These are phyloP conservation scores for Penicillium italicum DNA, from an alignment of 2,329 filamentous ascomycete genomes.

Conservation along the genomic window DNA sequence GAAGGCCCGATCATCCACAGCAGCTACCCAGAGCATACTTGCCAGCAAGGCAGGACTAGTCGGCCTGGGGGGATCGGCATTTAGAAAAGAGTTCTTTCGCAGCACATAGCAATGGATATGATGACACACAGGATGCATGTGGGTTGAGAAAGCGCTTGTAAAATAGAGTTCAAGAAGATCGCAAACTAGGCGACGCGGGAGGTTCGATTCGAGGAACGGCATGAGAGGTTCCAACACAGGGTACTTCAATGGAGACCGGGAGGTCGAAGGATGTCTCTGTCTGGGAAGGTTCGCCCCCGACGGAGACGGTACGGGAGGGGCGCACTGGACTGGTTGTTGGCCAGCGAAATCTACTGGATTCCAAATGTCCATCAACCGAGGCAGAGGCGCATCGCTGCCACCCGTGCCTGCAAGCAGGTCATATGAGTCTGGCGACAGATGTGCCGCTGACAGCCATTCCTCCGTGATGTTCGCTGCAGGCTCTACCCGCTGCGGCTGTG, in stretches of 20 bases:
- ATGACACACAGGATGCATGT: slow-evolving; percentile 85
- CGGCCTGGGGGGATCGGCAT: slow-evolving; percentile 70
- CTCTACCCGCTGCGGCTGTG: slow-evolving; percentile 18
- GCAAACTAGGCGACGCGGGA: slow-evolving; percentile 76
- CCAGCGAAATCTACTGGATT: slow-evolving; percentile 29
- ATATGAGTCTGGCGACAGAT: slow-evolving; percentile 34
- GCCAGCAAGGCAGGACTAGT: slow-evolving; percentile 84
- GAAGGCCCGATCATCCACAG: slow-evolving; percentile 85
- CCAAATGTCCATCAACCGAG: slow-evolving; percentile 32
- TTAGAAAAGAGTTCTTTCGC: slow-evolving; percentile 79
- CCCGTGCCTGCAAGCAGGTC: slow-evolving; percentile 28
- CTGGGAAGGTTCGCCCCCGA: slow-evolving; percentile 56
- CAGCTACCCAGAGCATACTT: slow-evolving; percentile 95
- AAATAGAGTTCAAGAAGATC: slow-evolving; percentile 90
- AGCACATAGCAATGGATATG: slow-evolving; percentile 88
- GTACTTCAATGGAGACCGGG: slow-evolving; percentile 58
- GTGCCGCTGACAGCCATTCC: slow-evolving; percentile 33
- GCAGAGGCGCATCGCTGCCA: slow-evolving; percentile 27
- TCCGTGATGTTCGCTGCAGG: slow-evolving; percentile 29
- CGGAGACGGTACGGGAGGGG: slow-evolving; percentile 35
- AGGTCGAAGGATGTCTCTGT: slow-evolving; percentile 49
- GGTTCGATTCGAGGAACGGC: slow-evolving; percentile 72
- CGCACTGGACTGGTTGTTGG: slow-evolving; percentile 32
- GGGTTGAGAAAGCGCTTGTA: slow-evolving; percentile 78
- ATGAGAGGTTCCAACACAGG: slow-evolving; percentile 80